Percentiles rank a stretch among this genome's conserved stretches.
These are phyloP conservation scores for Chionographis japonica DNA, from an alignment of 106 monocot species.

Conservation along the genomic window DNA sequence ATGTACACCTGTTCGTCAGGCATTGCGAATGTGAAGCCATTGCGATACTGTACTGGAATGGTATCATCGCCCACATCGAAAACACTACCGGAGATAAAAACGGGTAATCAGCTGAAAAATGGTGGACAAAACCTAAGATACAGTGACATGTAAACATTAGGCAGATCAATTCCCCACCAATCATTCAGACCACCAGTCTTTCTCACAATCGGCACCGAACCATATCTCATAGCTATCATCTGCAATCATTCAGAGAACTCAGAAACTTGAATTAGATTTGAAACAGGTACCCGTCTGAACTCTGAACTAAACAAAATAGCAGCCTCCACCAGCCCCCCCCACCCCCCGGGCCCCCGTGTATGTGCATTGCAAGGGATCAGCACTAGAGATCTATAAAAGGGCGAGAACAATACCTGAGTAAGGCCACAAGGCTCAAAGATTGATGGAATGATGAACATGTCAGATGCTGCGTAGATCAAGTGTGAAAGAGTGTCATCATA, in stretches of 20 bases:
- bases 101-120: too few species aligned
- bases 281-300: background rate
- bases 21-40: constrained; percentile 80
- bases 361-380: too few species aligned
- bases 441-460: constrained; percentile 91
- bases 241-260: constrained; percentile 21
- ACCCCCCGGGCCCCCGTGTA: too few species aligned
- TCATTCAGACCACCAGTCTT: constrained; percentile 90
- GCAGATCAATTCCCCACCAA: constrained; percentile 33
- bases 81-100: constrained; percentile 42
- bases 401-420: constrained; percentile 63
- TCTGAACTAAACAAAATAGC: too few species aligned
- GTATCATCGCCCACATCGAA: constrained; percentile 82
- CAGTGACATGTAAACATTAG: background rate
- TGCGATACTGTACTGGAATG: constrained; percentile 44
- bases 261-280: background rate
- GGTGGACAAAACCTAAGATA: background rate
- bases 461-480: constrained; percentile 76
- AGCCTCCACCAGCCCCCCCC: too few species aligned
- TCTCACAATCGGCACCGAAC: constrained; percentile 89
- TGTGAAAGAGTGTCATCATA: constrained; percentile 90
- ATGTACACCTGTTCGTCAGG: constrained; percentile 67
- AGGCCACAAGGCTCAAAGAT: constrained; percentile 96
- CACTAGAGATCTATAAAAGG: background rate
- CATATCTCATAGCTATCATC: constrained; percentile 99